These are phyloP conservation scores for Candida insectalens DNA, from an alignment of 805 yeast species.

Conservation along the genomic window DNA sequence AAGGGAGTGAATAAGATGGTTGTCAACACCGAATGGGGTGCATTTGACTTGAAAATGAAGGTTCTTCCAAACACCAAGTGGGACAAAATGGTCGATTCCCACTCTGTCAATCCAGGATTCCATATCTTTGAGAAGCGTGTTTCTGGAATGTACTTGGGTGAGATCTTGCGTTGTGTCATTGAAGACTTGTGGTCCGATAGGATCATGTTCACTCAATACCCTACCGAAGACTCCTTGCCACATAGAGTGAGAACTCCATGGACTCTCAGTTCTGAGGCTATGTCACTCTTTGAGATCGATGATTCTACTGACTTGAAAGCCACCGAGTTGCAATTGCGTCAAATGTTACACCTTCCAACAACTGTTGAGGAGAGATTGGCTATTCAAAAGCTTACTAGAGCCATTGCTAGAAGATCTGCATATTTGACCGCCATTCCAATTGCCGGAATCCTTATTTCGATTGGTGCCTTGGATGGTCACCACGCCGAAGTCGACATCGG, in stretches of 20 bases:
- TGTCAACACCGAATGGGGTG: constrained; percentile 96
- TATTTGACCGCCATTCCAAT: constrained; percentile 80
- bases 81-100: constrained; percentile 62
- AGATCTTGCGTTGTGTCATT: constrained; percentile 65
- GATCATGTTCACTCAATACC: constrained; percentile 48
- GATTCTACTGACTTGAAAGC: constrained; percentile 62
- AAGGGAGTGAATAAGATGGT: constrained; percentile 64
- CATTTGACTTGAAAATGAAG: constrained; percentile 77
- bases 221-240: constrained; percentile 31
- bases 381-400: constrained; percentile 64
- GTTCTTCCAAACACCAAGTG: constrained; percentile 71
- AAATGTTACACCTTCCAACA: constrained; percentile 61
- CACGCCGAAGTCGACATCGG: constrained; percentile 78
- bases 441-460: constrained; percentile 66
- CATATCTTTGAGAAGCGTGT: constrained; percentile 92
- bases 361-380: constrained; percentile 61
- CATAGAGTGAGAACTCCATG: constrained; percentile 70
- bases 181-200: constrained; percentile 56
- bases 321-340: constrained; percentile 59
- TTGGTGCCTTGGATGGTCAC: constrained; percentile 58
- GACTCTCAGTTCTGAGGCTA: constrained; percentile 71
- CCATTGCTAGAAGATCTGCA: constrained; percentile 85
- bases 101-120: constrained; percentile 73
- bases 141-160: constrained; percentile 90
- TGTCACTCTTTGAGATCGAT: constrained; percentile 81